A percentile compares a stretch with the other conserved stretches of the same genome.
Evolutionary conservation across 139 green algal species (phyloP).

Genomic region (Chlamydomonas sp.): DNA sequence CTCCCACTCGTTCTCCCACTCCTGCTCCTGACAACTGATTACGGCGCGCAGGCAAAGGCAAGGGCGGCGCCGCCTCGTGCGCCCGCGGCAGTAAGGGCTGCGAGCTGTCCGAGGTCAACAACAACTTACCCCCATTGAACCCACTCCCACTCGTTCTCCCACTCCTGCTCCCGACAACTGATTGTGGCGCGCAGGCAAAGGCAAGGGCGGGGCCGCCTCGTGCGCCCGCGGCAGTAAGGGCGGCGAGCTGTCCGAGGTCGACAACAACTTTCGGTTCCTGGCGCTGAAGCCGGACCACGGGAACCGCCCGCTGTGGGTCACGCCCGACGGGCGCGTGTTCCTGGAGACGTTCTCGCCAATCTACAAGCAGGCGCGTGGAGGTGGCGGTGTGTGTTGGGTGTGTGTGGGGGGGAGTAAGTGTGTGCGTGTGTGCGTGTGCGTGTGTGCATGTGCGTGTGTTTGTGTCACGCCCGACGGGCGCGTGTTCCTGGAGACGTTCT

Average conservation of each 20-base stretch:
- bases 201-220: too few species aligned
- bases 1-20: too few species aligned
- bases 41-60: too few species aligned
- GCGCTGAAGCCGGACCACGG: slow-evolving; percentile 78
- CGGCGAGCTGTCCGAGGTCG: slow-evolving; percentile 1
- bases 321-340: slow-evolving; percentile 90
- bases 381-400: background rate
- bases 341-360: slow-evolving; percentile 93
- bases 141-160: background rate
- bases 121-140: background rate
- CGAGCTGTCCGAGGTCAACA: background rate
- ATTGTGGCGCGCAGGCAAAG: too few species aligned
- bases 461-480: slow-evolving; percentile 89
- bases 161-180: background rate
- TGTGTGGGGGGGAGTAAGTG: background rate
- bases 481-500: slow-evolving; percentile 97
- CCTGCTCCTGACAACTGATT: too few species aligned
- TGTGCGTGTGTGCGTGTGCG: too few species aligned
- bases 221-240: too few species aligned
- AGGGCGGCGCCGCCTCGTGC: background rate
- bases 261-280: slow-evolving; percentile 31
- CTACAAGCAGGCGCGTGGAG: slow-evolving; percentile 69
- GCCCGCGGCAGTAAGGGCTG: background rate
- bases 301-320: slow-evolving; percentile 92
- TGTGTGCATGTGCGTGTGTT: too few species aligned